These are phyloP conservation scores for Adansonia digitata DNA, from an alignment of 345 rosid species.

Conservation along the genomic window DNA sequence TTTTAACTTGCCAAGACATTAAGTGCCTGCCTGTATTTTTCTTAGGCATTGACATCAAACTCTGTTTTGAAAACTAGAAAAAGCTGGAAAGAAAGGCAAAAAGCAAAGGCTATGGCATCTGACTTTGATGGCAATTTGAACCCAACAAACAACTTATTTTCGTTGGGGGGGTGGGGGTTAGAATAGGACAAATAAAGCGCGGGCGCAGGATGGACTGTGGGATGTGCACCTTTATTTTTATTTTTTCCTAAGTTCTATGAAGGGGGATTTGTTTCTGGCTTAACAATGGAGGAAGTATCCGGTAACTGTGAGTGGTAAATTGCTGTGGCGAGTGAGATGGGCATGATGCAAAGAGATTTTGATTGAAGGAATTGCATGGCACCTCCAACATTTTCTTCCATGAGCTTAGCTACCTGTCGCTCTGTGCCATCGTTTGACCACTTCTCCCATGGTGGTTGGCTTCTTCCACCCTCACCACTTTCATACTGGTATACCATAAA, in stretches of 20 bases:
- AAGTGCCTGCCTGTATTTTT: conserved; percentile 26
- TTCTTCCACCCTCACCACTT: conserved; percentile 70
- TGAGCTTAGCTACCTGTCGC: conserved; percentile 85
- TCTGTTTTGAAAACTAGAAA: conserved; percentile 20
- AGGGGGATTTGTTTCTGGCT: conserved; percentile 73
- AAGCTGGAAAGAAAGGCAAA: conserved; percentile 31
- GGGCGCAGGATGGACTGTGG: conserved; percentile 22
- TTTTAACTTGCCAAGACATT: conserved; percentile 32
- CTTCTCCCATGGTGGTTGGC: conserved; percentile 92
- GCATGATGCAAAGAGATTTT: conserved; percentile 98
- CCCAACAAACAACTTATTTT: conserved; percentile 19
- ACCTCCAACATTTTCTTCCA: conserved; percentile 96
- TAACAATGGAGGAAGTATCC: conserved; percentile 64
- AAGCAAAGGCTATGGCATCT: conserved; percentile 40
- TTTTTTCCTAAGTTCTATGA: conserved; percentile 29
- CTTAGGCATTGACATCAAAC: conserved; percentile 44
- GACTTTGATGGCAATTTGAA: conserved; percentile 65
- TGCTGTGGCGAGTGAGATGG: conserved; percentile 84
- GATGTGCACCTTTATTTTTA: conserved; percentile 25
- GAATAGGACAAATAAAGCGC: conserved; percentile 19
- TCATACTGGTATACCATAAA: conserved; percentile 50
- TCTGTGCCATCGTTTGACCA: conserved; percentile 97
- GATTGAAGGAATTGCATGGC: conserved; percentile 99
- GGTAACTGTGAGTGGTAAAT: conserved; percentile 80
- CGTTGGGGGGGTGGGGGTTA: conserved; percentile 3